phyloP scores from a whole-genome alignment of 495 filamentous ascomycete species.

The Astrothelium subdiscretum region DNA sequence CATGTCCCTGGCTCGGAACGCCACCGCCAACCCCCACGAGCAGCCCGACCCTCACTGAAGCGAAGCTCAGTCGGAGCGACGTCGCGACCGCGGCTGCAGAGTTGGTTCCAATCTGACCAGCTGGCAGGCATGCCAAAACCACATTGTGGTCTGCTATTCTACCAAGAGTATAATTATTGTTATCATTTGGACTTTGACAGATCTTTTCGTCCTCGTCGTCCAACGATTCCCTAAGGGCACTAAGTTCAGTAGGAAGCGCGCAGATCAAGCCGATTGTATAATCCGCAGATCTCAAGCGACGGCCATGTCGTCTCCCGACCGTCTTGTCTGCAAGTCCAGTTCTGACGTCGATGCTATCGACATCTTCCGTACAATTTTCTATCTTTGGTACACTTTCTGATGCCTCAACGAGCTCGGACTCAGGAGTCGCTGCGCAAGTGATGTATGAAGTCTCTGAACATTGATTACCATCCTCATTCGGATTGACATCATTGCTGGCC shows the following conservation, averaged over 20 bases:
- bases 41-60: constrained; percentile 26
- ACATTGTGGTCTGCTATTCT: constrained; percentile 31
- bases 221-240: constrained; percentile 36
- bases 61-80: constrained; percentile 28
- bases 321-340: no score
- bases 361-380: no score
- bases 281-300: no score
- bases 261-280: constrained; percentile 44
- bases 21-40: constrained; percentile 38
- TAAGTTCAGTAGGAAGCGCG: constrained; percentile 32
- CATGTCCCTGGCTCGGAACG: constrained; percentile 16
- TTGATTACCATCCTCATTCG: no score
- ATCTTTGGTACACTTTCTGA: no score
- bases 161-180: constrained; percentile 29
- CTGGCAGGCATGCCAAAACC: constrained; percentile 35
- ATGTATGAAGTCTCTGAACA: no score
- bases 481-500: no score
- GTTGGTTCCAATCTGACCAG: constrained; percentile 20
- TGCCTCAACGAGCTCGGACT: no score
- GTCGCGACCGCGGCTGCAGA: constrained; percentile 24
- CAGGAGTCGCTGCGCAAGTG: no score
- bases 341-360: no score
- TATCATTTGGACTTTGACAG: constrained; percentile 12
- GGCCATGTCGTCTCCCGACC: no score
- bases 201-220: constrained; percentile 33